Base-by-base conservation (phyloP, 768 basidiomycete genomes). In the Lepiota venenata region DNA sequence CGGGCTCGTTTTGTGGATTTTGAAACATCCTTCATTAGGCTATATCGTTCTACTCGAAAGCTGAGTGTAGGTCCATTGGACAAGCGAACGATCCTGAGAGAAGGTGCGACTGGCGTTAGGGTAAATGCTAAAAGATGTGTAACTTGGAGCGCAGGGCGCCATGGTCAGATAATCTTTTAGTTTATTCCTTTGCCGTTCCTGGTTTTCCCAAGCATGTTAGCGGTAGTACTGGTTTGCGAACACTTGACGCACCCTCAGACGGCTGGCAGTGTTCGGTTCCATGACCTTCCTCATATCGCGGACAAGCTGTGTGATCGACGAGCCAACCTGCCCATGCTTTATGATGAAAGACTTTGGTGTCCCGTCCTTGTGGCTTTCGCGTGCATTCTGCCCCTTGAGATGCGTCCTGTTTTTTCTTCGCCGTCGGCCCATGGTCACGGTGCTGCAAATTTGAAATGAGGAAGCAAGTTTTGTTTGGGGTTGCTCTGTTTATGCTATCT, bases 181-280 rank as follows among this genome's bases (percentile, higher is more conserved):
- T 69, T 89, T 93, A 71, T 93, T 96, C 22, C 87, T 77, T 55
- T 82, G 83, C 18, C 95, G 81, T 80, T 99, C 97, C 95, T 98
- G 38, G 8, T 41, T 50, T 41, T 2, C 64, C 40, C 64, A 42
- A 61, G 41, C 49, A 61, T 54, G 57, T 59, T 18, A 12, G 32
- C 27, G 12, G n/a, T 15, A 35, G 8, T 32, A 14, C 27, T 15
- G 32, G 32, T 47, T 47, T 35, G 10, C 8, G 12, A 44, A 22
- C 20, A 46, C 56, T 39, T 55, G 32, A 74, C 74, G 59, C 58
- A 96, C 95, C 72, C 75, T 85, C n/a, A 99, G 79, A 47, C 97
- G 81, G 58, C 86, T 87, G 16, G 96, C 97, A 12, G 97, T 99
- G 64, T 98, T 93, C 56, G 97, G 97, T 67, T 99, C 97, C 91